A percentile compares a stretch with the other conserved stretches of the same genome.
Evolutionary conservation across 176 grass and related monocot genomes (phyloP).

Genomic region (Hyparrhenia diplandra): DNA sequence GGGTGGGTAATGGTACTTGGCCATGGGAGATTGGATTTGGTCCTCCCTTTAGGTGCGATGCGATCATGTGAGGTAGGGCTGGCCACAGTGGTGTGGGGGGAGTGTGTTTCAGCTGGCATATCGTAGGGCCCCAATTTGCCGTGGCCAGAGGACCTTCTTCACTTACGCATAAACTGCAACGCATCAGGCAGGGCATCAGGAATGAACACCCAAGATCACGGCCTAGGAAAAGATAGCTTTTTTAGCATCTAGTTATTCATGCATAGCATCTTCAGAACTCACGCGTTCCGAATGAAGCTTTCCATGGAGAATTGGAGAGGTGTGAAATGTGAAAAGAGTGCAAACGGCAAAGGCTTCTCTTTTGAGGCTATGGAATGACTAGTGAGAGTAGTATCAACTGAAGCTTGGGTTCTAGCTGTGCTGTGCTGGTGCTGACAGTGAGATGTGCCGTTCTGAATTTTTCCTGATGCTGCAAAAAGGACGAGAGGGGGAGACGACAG

Average conservation of each 20-base stretch:
- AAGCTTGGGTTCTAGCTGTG: neutral
- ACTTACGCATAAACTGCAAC: neutral
- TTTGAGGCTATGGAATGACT: neutral
- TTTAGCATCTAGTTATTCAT: neutral
- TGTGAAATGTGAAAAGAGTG: neutral
- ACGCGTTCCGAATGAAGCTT: neutral
- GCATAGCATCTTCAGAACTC: neutral
- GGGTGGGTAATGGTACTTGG: conserved; percentile 31
- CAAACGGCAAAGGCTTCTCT: neutral
- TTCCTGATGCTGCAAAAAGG: conserved; percentile 2
- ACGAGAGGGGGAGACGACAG: conserved; percentile 31
- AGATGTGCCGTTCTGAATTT: neutral
- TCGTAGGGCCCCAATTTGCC: neutral
- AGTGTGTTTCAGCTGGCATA: conserved; percentile 35
- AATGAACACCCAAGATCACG: neutral
- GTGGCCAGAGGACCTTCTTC: neutral
- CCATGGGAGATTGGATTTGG: conserved; percentile 41
- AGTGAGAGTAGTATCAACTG: neutral
- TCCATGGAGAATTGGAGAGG: neutral
- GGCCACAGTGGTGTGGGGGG: conserved; percentile 13
- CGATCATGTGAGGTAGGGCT: conserved; percentile 59
- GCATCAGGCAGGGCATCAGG: neutral
- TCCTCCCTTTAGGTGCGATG: conserved; percentile 32
- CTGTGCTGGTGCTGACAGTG: conserved; percentile 5
- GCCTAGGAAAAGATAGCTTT: neutral